Base-by-base conservation (phyloP, 2,329 filamentous ascomycete species). In the Aureobasidium leucospermi region DNA sequence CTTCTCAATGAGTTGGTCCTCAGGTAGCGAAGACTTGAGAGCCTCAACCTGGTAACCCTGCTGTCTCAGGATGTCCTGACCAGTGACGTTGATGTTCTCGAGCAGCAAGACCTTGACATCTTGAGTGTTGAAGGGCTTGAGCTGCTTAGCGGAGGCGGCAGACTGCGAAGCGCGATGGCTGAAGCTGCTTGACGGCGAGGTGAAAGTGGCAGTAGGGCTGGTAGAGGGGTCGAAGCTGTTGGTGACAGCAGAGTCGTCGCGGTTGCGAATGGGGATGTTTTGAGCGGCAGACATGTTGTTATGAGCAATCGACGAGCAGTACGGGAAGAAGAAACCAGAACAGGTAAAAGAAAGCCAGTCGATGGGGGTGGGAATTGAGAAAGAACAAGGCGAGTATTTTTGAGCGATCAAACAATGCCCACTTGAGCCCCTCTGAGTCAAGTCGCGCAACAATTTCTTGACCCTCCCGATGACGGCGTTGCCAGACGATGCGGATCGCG, bases 1-100 rank as follows among this genome's bases (percentile, higher is more conserved):
- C 82, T 96, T 99, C 78, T 96, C 87, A 72, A 99, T 96, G 68
- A 99, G 83, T 76, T 97, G 82, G 67, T 94, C 90, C 73, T 99
- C 94, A 0, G 90, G 87, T 60, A 99, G 78, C 36, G 92, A 96
- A 64, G 85, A 86, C 79, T 96, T 99, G 65, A 93, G 77, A 52
- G 85, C 84, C 76, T 99, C 94, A 36, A 99, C 94, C 75, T 99
- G 94, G 74, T 99, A 99, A 61, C 94, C 94, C 75, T 99, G 92
- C 60, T 78, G 80, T 60, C 77, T 84, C 60, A 99, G 80, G 60
- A 96, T 92, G 48, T 95, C 86, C 68, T 85, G 84, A 13, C 94
- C 94, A 28, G 90, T 90, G 75, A 90, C 79, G 73, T 99, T 99
- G 70, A 99, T 89, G 75, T 97, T 99, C 74, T 99, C 94, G 34